Evolutionary conservation across 768 basidiomycete species (phyloP).

Genomic region (Mycena capillaripes): DNA sequence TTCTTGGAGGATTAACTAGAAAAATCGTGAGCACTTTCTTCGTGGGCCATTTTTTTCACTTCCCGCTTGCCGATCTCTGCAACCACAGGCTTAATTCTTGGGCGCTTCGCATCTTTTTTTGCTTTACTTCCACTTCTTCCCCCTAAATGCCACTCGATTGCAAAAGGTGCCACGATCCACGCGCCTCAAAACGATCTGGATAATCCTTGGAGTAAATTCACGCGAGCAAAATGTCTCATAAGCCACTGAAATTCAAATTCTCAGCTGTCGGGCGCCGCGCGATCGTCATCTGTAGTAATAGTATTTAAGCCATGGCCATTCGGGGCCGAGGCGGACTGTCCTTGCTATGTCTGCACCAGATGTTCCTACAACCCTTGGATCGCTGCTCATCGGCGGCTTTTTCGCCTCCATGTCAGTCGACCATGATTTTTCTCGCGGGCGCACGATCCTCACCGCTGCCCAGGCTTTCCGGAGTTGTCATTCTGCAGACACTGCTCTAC

Average conservation of each 20-base stretch:
- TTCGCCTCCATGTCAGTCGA: constrained; percentile 53
- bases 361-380: constrained; percentile 53
- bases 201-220: background rate
- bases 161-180: background rate
- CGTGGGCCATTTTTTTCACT: too few relatives aligned
- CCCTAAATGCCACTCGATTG: constrained; percentile 5
- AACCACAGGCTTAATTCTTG: too few relatives aligned
- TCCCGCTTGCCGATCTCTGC: too few relatives aligned
- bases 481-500: constrained; percentile 55
- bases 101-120: too few relatives aligned
- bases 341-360: constrained; percentile 41
- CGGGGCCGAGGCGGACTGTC: too few relatives aligned
- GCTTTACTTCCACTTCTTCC: too few relatives aligned
- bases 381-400: constrained; percentile 57
- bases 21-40: too few relatives aligned
- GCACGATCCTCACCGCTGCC: background rate
- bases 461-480: constrained; percentile 59
- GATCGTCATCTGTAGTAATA: too few relatives aligned
- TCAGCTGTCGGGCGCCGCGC: too few relatives aligned
- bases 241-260: too few relatives aligned
- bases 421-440: background rate
- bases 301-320: too few relatives aligned
- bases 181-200: background rate
- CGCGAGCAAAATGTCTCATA: background rate
- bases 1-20: too few relatives aligned